Evolutionary conservation across 2,329 filamentous ascomycete species (phyloP), one percentile per base, ranked within the genome.

Genomic region (Paecilomyces formosus): DNA sequence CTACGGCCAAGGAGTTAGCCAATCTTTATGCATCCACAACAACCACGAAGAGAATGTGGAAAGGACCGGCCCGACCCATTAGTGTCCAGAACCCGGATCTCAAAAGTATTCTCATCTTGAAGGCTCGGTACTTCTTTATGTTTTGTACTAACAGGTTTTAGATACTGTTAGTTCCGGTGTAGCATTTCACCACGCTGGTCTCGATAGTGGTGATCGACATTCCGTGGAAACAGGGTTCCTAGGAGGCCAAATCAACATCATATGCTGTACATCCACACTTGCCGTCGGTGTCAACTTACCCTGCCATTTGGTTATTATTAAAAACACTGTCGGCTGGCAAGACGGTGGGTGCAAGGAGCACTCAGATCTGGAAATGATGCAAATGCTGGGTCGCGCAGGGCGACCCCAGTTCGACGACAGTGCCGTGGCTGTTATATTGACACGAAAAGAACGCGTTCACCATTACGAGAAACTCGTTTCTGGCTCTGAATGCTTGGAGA

Each of bases 371-470:
- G 90, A 95, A 64, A 82, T 93, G 61, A 93, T 93, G 87, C 90
- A 96, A 66, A 95, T 96, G 90, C 82, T 95, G 54, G 90, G 90
- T 6, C 85, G 90, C 62, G 90, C 90, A 55, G 90, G 91, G 1
- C 81, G 90, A 21, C 90, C 91, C 5, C 91, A 95, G 67, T 95
- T 92, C 62, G 91, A 93, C 65, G 81, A 85, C 55, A 89, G 78
- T 59, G 90, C 89, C 2, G 81, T 86, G 45, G 91, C 89, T 11
- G 85, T 94, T 15, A 92, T 96, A 57, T 84, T 96, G 77, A 94
- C 90, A 0, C 82, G 84, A 24, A 77, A 80, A n/a, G 77, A 85
- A 3, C 88, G 86, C 55, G 82, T 84, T 5, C 66, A 79, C 1
- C 81, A 83, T 55, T 95, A 94, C 66, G 84, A 92, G 64, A 85